Evolutionary conservation across 352 stramenopile species (phyloP), one percentile per base, ranked within the genome.

Genomic region (Globisporangium abappressorium): DNA sequence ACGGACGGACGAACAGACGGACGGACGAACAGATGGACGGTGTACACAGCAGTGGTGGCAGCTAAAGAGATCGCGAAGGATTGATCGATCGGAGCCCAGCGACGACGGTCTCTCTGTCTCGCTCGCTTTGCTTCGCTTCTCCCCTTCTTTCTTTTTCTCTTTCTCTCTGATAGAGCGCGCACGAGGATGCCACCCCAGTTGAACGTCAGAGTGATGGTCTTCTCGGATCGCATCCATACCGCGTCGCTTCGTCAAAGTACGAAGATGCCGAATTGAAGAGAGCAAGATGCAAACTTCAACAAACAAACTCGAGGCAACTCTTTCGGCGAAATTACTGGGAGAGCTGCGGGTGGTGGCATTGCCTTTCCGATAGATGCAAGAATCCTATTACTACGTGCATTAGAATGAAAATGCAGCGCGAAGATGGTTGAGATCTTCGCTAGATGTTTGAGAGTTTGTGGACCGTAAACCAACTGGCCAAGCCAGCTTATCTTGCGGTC

Each of bases 141-240:
- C n/a, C 28, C 43, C 43, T 60, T 41, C 3, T 15, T 55, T 38
- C 59, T 55, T 20, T 55, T 57, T 55, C 46, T 55, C 41, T 55
- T 55, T 55, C 15, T 56, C 22, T 53, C 26, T 7, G 1, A 6
- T 12, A n/a, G 12, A 51, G 46, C 11, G 36, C 20, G 41, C 24
- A 33, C 30, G 5, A 33, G 5, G 30, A 43, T 46, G 28, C 41
- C 41, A 15, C 54, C 54, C 28, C 53, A n/a, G 24, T 54, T 62
- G 57, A 51, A 62, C 20, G 57, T 5, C 41, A 54, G 57, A 64
- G 57, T 64, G 57, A 64, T 64, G 38, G 58, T 64, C 58, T 30
- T 64, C 46, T 57, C 38, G 59, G 59, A 64, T 64, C 59, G 59
- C 59, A 41, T 53, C 8, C 1, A 5, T 64, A 64, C 15, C 15